Base-by-base conservation (phyloP, 2,329 filamentous ascomycete genomes). In the Hymenoscyphus fructigenus region DNA sequence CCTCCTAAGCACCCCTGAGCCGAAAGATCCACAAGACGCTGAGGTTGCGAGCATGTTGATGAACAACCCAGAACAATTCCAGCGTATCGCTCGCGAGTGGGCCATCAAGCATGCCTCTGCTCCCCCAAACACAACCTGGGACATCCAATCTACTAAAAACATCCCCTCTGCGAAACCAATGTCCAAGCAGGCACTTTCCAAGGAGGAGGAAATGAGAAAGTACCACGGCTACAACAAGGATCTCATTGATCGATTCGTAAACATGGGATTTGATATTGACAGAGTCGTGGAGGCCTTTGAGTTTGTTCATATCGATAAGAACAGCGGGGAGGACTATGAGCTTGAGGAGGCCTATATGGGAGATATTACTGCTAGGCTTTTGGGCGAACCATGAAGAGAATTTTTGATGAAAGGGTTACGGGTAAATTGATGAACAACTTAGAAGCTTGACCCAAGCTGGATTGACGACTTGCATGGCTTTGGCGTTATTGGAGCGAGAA, bases 11-110 rank as follows among this genome's bases (percentile, higher is more conserved):
- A 92, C 89, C 20, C 95, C 95, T 3, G 96, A 99, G 77, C 94
- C 95, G 0, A 96, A 94, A 73, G 95, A 99, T 70, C 95, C 95
- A 0, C 95, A 99, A 80, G 95, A 99, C 74, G 93, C 93, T 47
- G 92, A 97, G 77, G 95, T 98, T 0, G 95, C 95, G 28, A 88
- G 85, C 73, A 96, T 97, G 92, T 84, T 98, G 74, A 83, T 96
- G 66, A 85, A 88, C 2, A 85, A 91, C 57, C 92, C 92, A 0
- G 86, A 91, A 58, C 86, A 88, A 64, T 98, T 97, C 74, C 88
- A 91, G 62, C 84, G 87, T 68, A 89, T 91, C 69, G 95, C 95
- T 0, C 88, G 93, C 68, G 91, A 97, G 70, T 99, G 95, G 95
- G 92, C 95, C 2, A 86, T 96, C 56, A 85, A 86, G 71, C 86